These are phyloP conservation scores for Gaultheria prostrata DNA, from an alignment of 148 eudicot species.

Conservation along the genomic window DNA sequence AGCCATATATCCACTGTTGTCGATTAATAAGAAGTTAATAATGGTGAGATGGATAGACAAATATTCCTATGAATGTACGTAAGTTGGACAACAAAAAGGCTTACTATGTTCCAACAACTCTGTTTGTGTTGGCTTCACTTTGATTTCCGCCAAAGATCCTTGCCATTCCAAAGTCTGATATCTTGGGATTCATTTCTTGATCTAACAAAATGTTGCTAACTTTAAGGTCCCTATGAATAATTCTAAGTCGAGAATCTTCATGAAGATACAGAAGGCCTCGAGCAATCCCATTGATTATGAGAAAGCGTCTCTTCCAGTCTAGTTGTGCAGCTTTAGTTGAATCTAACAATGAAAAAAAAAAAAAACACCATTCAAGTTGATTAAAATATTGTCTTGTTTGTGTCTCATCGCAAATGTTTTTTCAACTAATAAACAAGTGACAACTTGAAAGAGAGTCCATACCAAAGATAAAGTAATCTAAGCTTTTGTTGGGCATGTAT, in stretches of 20 bases:
- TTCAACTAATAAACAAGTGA: background rate
- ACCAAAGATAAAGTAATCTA: conserved; percentile 19
- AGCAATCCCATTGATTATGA: conserved; percentile 14
- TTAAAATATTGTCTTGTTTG: background rate
- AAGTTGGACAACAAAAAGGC: background rate
- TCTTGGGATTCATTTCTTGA: conserved; percentile 2
- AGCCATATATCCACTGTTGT: conserved; percentile 18
- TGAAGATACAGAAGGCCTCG: conserved; percentile 11
- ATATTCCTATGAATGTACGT: background rate
- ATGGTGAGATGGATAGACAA: background rate
- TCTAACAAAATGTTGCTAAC: background rate
- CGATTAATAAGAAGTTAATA: no score
- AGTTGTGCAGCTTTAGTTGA: conserved; percentile 10
- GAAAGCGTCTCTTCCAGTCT: conserved; percentile 15
- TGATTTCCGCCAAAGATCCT: conserved; percentile 14
- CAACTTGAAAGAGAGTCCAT: background rate
- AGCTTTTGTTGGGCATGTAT: conserved; percentile 39
- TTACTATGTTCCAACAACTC: conserved; percentile 22
- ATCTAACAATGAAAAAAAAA: conserved; percentile 14
- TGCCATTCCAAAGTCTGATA: conserved; percentile 16
- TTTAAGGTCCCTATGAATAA: conserved; percentile 18
- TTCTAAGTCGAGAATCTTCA: conserved; percentile 23
- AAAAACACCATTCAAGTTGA: background rate
- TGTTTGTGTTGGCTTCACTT: conserved; percentile 16
- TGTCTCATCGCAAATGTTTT: background rate